A percentile compares a stretch with the other conserved stretches of the same genome.
Conservation (phyloP, 306 rosid species). For the Begonia peltatifolia region DNA sequence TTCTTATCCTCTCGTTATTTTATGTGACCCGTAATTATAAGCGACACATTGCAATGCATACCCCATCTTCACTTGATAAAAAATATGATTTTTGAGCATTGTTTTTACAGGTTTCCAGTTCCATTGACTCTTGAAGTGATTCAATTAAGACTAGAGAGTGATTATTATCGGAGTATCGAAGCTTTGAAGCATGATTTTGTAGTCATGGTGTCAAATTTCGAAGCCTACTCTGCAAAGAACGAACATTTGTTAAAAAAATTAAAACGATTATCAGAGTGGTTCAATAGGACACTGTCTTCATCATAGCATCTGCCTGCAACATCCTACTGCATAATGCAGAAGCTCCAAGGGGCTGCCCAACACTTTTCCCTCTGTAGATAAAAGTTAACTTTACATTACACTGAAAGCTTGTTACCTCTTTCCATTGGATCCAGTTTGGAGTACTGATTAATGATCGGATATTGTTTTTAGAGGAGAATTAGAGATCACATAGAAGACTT, state of each 20-base stretch:
- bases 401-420: constrained; percentile 8
- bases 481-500: constrained; percentile 4
- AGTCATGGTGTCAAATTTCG: constrained; percentile 46
- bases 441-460: constrained; percentile 13
- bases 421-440: constrained; percentile 7
- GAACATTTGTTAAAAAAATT: constrained; percentile 32
- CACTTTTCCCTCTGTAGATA: constrained; percentile 33
- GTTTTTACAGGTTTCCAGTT: constrained; percentile 44
- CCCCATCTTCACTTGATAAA: background rate
- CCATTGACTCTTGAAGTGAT: constrained; percentile 58
- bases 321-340: constrained; percentile 8
- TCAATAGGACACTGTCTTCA: constrained; percentile 38
- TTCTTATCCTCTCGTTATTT: background rate
- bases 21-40: too few relatives aligned
- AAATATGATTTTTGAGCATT: constrained; percentile 4
- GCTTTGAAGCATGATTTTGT: constrained; percentile 51
- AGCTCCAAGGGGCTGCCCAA: constrained; percentile 10
- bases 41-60: too few relatives aligned
- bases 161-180: constrained; percentile 62
- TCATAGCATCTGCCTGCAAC: constrained; percentile 23
- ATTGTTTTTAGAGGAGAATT: constrained; percentile 11
- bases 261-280: constrained; percentile 75
- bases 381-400: constrained; percentile 11
- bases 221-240: constrained; percentile 47
- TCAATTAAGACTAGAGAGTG: constrained; percentile 34